Evolutionary conservation across 495 filamentous ascomycete genomes (phyloP), one percentile per base, ranked within the genome.

Genomic region (Penicillium diatomitis): DNA sequence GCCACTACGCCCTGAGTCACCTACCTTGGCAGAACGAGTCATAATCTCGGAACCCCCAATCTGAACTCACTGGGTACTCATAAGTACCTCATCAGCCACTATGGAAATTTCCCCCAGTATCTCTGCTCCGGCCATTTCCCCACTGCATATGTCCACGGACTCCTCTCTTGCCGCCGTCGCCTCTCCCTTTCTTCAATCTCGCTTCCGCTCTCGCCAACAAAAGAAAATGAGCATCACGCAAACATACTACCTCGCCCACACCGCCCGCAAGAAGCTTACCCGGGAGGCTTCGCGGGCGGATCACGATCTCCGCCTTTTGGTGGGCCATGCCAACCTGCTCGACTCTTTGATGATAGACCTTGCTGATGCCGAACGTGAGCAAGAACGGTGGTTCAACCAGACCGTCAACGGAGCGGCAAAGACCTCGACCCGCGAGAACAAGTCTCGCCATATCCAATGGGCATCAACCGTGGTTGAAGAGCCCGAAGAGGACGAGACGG

Each of bases 361-460:
- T 11, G 82, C 86, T 66, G 86, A 94, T 37, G 92, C 94, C 61
- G 94, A 98, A 74, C 79, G 82, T 51, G 90, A 97, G 65, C 92
- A 97, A 68, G 92, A 97, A 69, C 84, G 78, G 46, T 97, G 94
- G 94, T 97, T 96, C 83, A 90, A 96, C 80, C 83, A 91, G 70
- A 88, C 87, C 50, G 87, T 96, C 69, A 80, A 75, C 64, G 85
- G 84, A 58, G 88, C 86, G 56, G 69, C 67, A 66, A 72, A 75
- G 59, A 61, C 69, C 48, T 61, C 64, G n/a, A 7, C 41, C 29
- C 41, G 71, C 46, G 76, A 77, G 52, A 69, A 75, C 46, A 75
- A 79, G 52, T 74, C 83, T 38, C 76, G 74, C 56, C 88, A 88
- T 75, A 81, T 95, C 62, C 84, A 91, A 80, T 95, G 88, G 87